These are phyloP conservation scores for Monotropa hypopitys DNA, from an alignment of 179 eudicot genomes.

Conservation along the genomic window DNA sequence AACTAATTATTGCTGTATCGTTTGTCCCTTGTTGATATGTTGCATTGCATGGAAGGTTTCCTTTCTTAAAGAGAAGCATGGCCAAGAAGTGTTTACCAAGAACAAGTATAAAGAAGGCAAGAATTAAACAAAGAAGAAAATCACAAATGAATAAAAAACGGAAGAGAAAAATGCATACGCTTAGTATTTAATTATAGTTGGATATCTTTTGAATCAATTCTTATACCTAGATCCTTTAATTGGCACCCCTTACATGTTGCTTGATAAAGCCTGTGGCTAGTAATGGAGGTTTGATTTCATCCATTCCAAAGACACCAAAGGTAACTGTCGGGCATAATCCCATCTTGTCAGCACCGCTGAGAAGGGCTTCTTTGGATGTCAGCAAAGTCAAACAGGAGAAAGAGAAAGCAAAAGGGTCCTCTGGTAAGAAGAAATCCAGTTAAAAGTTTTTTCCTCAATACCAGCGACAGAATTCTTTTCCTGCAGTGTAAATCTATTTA, in stretches of 20 bases:
- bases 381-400: conserved; percentile 29
- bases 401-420: conserved; percentile 23
- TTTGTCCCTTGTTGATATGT: not conserved
- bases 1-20: not conserved
- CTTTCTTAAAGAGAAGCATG: not conserved
- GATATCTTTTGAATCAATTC: not conserved
- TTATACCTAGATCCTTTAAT: not conserved
- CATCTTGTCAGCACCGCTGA: conserved; percentile 22
- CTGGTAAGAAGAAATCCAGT: conserved; percentile 6
- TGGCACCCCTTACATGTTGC: conserved; percentile 14
- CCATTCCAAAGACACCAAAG: conserved; percentile 27
- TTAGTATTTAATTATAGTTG: not conserved
- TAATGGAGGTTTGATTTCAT: conserved; percentile 25
- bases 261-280: conserved; percentile 25
- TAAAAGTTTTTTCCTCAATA: not conserved
- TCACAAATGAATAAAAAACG: not conserved
- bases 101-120: not conserved
- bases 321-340: conserved; percentile 20
- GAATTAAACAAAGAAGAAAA: too few relatives aligned
- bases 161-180: not conserved
- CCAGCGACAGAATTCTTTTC: not conserved
- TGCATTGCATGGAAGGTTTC: not conserved
- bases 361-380: conserved; percentile 37
- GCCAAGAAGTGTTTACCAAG: not conserved
- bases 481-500: not conserved